Percentiles rank a stretch among this genome's conserved stretches.
phyloP scores from a whole-genome alignment of 2,329 filamentous ascomycete genomes.

The Sporothrix curviconia region DNA sequence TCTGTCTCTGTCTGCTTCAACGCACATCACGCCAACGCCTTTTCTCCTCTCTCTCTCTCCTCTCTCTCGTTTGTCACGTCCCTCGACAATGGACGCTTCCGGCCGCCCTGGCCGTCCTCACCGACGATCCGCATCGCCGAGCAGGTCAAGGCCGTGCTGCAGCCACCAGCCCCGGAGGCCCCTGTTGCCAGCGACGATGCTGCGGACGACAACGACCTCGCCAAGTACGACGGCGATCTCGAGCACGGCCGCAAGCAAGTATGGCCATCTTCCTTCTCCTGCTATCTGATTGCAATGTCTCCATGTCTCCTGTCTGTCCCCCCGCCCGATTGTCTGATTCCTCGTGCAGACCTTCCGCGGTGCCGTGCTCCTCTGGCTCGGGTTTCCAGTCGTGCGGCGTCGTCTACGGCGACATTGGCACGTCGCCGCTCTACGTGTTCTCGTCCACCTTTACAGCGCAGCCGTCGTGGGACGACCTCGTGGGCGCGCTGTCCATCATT shows the following conservation, averaged over 20 bases:
- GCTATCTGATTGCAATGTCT: too few relatives aligned
- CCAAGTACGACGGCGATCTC: slow-evolving; percentile 3
- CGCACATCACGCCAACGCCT: not conserved
- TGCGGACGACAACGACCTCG: not conserved
- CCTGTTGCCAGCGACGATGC: not conserved
- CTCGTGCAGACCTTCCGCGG: slow-evolving; percentile 21
- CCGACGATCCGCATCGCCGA: slow-evolving; percentile 2
- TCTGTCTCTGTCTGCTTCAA: too few relatives aligned
- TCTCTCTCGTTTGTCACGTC: not conserved
- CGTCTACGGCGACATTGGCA: slow-evolving; percentile 64
- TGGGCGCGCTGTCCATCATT: slow-evolving; percentile 60
- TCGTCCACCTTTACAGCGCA: slow-evolving; percentile 57
- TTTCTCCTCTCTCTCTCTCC: not conserved
- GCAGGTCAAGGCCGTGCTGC: not conserved
- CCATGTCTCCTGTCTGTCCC: too few relatives aligned
- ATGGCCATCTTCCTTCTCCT: not conserved
- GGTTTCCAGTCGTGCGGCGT: slow-evolving; percentile 60
- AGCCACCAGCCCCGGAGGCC: not conserved
- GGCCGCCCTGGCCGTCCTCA: not conserved
- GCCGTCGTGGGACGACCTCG: slow-evolving; percentile 51
- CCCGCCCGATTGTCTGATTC: too few relatives aligned
- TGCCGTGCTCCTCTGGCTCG: slow-evolving; percentile 36
- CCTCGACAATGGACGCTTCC: not conserved
- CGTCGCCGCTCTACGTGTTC: slow-evolving; percentile 60
- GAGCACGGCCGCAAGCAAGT: slow-evolving; percentile 12